Evolutionary conservation across 73 alveolate genomes (phyloP), one percentile per base, ranked within the genome.

Genomic region (Uronychia setigera): DNA sequence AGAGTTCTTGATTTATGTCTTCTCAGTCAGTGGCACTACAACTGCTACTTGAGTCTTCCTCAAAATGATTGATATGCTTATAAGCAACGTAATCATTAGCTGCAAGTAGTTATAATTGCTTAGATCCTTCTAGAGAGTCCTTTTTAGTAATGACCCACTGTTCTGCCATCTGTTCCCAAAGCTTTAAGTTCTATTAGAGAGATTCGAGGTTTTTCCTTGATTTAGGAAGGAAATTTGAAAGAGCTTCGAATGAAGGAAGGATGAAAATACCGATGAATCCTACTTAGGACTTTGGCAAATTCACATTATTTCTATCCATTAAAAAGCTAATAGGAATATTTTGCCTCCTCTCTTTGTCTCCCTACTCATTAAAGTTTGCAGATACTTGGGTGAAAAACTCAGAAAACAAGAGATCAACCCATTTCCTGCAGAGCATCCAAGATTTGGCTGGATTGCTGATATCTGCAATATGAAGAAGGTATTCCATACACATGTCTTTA

Each of bases 331-430:
- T 89, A 1, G 97, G 97, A 26, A 96, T 32, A 14, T 96, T 98
- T 58, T 57, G 31, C 33, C 59, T 93, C 75, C 97, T 80, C 78
- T 91, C 99, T 87, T 84, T 88, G 83, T 97, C 99, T n/a, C 99
- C 99, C 83, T 46, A 46, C n/a, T 5, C 67, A 46, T 46, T 46
- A 46, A 5, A 46, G 19, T n/a, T n/a, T n/a, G 67, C 67, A 11
- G n/a, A 19, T 46, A 46, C 67, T 85, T 97, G 97, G 35, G 58
- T 74, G 82, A 94, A 97, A 94, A 97, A 96, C 93, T 97, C 99
- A 11, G 81, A 89, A 88, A 93, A 81, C 26, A 97, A 93, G 28
- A 87, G 92, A 86, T 93, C 92, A 29, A 99, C 93, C 99, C 99
- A 97, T 74, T 91, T 78, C 76, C 79, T 33, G 89, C 95, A 93